Conservation (phyloP, 371 early-diverging fungal genomes). For the Zychaea mexicana region DNA sequence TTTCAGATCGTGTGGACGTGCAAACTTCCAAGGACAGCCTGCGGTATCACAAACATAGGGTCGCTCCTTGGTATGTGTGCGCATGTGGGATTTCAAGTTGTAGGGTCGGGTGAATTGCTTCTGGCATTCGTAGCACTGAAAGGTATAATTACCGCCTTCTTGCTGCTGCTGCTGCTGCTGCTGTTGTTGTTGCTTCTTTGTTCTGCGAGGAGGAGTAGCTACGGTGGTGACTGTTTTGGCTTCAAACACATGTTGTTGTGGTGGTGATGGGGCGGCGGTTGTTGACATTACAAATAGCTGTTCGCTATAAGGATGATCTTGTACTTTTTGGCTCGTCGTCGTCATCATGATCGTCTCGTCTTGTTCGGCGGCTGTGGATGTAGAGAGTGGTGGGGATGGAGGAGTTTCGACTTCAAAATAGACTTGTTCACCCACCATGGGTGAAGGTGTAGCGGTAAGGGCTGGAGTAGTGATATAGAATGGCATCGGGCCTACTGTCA, state of each 20-base stretch:
- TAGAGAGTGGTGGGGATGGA: no score
- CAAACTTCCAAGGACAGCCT: slow-evolving; percentile 60
- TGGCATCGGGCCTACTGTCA: no score
- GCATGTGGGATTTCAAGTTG: slow-evolving; percentile 75
- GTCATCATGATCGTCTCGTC: no score
- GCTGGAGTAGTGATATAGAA: no score
- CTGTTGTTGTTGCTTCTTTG: not conserved
- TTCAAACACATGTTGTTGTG: not conserved
- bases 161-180: not conserved
- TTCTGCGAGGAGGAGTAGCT: not conserved
- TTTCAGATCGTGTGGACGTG: slow-evolving; percentile 82
- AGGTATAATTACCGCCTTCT: not conserved
- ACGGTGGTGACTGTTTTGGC: not conserved
- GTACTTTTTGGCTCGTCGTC: no score
- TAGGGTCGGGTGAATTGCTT: slow-evolving; percentile 74
- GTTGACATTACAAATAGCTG: no score
- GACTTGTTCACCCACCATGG: no score
- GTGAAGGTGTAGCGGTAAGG: not conserved
- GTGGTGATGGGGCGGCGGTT: not conserved
- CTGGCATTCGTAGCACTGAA: slow-evolving; percentile 40
- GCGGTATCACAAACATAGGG: slow-evolving; percentile 61
- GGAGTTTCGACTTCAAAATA: no score
- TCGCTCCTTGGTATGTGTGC: slow-evolving; percentile 71
- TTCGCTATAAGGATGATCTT: no score
- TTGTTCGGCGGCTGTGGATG: no score